Percentiles rank a stretch among this genome's conserved stretches.
Conservation (phyloP, 495 filamentous ascomycete genomes). For the Penicillium ochrochloron region DNA sequence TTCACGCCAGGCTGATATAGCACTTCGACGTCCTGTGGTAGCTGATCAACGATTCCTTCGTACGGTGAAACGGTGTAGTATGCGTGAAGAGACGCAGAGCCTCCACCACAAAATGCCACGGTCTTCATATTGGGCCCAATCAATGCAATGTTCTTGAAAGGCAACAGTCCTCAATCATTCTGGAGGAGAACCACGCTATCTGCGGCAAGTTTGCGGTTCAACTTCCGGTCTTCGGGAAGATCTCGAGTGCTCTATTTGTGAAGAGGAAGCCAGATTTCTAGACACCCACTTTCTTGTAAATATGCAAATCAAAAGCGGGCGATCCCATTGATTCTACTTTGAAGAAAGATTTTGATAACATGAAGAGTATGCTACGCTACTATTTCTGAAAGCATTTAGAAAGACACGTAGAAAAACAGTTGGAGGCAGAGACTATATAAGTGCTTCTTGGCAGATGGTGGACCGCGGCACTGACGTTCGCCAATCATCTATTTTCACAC, state of each 20-base stretch:
- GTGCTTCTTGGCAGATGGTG: too few relatives aligned
- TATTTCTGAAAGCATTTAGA: too few relatives aligned
- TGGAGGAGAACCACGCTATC: neutral
- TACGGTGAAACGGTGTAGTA: neutral
- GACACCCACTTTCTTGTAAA: too few relatives aligned
- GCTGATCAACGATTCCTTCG: neutral
- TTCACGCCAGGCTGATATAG: neutral
- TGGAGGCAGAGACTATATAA: too few relatives aligned
- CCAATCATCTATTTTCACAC: too few relatives aligned
- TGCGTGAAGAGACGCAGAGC: neutral
- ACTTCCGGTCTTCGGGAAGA: neutral
- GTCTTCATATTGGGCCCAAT: neutral
- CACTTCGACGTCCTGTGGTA: neutral
- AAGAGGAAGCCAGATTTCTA: too few relatives aligned
- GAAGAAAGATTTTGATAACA: too few relatives aligned
- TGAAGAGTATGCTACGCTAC: too few relatives aligned
- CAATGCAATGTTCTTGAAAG: neutral
- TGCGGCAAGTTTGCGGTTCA: neutral
- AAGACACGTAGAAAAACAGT: too few relatives aligned
- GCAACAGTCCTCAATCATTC: neutral
- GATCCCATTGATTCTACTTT: too few relatives aligned
- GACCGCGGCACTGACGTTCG: too few relatives aligned
- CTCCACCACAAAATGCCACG: neutral
- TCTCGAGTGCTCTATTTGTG: neutral
- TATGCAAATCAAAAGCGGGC: too few relatives aligned